Percentiles rank a stretch among this genome's conserved stretches.
Evolutionary conservation across 2,329 filamentous ascomycete species (phyloP).

Genomic region (Hortaea sp.): DNA sequence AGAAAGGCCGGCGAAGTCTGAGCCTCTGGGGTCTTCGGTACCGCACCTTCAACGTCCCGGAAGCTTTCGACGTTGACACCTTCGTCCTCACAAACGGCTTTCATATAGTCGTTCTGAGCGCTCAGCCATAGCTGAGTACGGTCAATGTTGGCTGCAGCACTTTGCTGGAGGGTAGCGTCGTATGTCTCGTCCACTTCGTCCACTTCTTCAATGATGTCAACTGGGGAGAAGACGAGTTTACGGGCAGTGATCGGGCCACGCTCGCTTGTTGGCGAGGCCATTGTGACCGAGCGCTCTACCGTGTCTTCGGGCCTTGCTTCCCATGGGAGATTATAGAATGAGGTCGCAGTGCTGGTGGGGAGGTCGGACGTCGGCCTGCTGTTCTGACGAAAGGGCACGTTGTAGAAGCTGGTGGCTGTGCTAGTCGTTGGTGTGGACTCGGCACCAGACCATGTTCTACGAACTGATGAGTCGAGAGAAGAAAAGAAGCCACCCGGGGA

Average conservation of each 20-base stretch:
- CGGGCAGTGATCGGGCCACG: constrained; percentile 52
- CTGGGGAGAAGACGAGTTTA: constrained; percentile 36
- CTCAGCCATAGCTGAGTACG: constrained; percentile 79
- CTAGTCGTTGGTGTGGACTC: constrained; percentile 65
- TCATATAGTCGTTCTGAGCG: constrained; percentile 63
- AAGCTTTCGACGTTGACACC: constrained; percentile 19
- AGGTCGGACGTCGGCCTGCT: constrained; percentile 33
- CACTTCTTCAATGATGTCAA: constrained; percentile 28
- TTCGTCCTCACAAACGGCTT: constrained; percentile 23
- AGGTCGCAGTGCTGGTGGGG: constrained; percentile 79
- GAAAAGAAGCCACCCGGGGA: constrained; percentile 90
- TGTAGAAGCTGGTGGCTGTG: constrained; percentile 87
- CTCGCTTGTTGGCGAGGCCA: constrained; percentile 33
- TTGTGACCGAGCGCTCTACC: constrained; percentile 60
- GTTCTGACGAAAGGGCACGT: constrained; percentile 59
- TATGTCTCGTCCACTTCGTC: constrained; percentile 58
- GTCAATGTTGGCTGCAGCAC: constrained; percentile 64
- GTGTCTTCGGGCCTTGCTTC: constrained; percentile 25
- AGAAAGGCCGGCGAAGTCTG: constrained; percentile 10
- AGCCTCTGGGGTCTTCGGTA: constrained; percentile 21
- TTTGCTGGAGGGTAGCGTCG: constrained; percentile 59
- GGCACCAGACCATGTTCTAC: constrained; percentile 68
- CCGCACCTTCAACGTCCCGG: constrained; percentile 17
- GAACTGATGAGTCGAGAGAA: constrained; percentile 58
- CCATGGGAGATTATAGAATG: constrained; percentile 84